Percentiles rank a stretch among this genome's conserved stretches.
phyloP scores from a whole-genome alignment of 257 asterid genomes.

The Jacaranda copaia region DNA sequence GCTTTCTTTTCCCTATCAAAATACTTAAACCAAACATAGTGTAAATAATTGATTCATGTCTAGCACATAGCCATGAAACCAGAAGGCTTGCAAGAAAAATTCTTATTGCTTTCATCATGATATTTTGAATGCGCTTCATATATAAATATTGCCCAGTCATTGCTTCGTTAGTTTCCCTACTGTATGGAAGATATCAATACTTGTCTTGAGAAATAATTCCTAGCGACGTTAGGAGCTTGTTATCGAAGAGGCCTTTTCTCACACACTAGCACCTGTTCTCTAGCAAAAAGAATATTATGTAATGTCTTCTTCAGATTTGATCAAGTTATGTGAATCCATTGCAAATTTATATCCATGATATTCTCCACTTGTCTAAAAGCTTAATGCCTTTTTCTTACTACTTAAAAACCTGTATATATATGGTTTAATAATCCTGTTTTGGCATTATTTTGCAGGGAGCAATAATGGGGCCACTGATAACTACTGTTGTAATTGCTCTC shows the following conservation, averaged over 20 bases:
- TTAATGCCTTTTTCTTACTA: too few species aligned
- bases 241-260: not conserved
- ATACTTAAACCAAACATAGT: too few species aligned
- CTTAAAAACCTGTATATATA: not conserved
- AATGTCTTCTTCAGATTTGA: not conserved
- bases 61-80: not conserved
- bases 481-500: conserved; percentile 86
- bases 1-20: too few species aligned
- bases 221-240: not conserved
- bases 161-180: not conserved
- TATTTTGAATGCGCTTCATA: not conserved
- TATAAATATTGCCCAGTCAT: not conserved
- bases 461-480: conserved; percentile 91
- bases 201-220: not conserved
- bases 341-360: not conserved
- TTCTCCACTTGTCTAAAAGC: not conserved
- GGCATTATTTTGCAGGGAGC: conserved; percentile 74
- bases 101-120: not conserved
- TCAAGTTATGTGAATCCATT: not conserved
- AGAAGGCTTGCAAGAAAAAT: not conserved
- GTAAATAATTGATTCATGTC: not conserved
- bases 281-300: not conserved
- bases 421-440: not conserved
- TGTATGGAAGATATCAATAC: not conserved
- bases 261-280: not conserved